Evolutionary conservation across 495 filamentous ascomycete genomes (phyloP), one percentile per base, ranked within the genome.

Genomic region (Arthonia radiata): DNA sequence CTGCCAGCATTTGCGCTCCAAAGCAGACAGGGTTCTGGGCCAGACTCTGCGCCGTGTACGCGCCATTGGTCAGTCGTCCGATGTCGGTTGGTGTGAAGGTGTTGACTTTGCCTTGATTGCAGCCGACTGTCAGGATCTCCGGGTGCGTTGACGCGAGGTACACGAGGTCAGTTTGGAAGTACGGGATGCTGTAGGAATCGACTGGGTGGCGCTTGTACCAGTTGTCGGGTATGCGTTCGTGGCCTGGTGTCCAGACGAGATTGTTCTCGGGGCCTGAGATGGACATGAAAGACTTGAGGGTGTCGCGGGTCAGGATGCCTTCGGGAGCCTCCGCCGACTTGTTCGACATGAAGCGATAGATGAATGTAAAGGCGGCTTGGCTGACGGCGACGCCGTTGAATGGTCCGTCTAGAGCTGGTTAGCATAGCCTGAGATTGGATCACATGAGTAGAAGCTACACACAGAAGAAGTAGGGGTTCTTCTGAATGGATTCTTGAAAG

Each of bases 221-320:
- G 34, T 70, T 71, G 15, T 62, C 49, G 0, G 66, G 65, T 21
- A 64, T 63, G 11, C 44, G 39, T 28, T 65, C 61, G 37, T 57
- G 47, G 10, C 61, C 61, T 18, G 50, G 41, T 2, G 35, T 48
- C 32, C 54, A 59, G 0, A 34, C 45, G 15, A 60, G 37, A 17
- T 42, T 40, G n/a, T n/a, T n/a, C n/a, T n/a, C n/a, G n/a, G n/a
- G n/a, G 10, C 39, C 39, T n/a, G 24, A 21, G 23, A 42, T 33
- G 13, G 37, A 25, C 18, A 30, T 32, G 37, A 46, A 46, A 27
- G 30, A 34, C 31, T 39, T 44, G 0, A 44, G 32, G 10, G 34
- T 33, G 6, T 38, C 29, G 11, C 37, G 25, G 34, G 37, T 33
- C n/a, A 50, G 33, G 2, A 39, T 22, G 24, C 46, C 46, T 23